Conservation (phyloP, 2,329 filamentous ascomycete genomes). For the Sclerotinia sclerotiorum region DNA sequence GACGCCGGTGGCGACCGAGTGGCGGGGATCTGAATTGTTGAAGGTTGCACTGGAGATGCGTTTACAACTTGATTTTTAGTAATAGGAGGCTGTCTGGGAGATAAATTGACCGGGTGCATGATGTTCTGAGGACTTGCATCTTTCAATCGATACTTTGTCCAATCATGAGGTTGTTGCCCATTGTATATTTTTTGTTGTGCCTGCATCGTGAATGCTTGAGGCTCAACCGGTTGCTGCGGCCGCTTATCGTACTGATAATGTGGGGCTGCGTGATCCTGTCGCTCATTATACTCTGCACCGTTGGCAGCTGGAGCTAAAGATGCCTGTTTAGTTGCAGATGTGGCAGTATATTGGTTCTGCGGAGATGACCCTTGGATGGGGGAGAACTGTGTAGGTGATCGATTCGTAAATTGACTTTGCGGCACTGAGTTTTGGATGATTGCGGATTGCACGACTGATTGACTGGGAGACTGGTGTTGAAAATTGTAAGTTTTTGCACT, state of each 20-base stretch:
- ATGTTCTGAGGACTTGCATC: not conserved
- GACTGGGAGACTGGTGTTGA: not conserved
- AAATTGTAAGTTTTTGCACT: not conserved
- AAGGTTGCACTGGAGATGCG: not conserved
- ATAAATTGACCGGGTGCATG: not conserved
- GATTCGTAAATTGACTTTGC: not conserved
- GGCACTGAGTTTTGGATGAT: not conserved
- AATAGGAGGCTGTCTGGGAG: not conserved
- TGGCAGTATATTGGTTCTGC: not conserved
- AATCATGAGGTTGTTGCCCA: constrained; percentile 2
- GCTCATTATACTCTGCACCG: not conserved
- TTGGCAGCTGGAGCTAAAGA: not conserved
- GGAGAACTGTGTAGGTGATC: not conserved
- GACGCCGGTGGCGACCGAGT: not conserved
- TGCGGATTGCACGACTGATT: not conserved
- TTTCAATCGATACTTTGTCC: not conserved
- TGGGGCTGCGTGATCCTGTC: not conserved
- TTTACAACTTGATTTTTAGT: not conserved
- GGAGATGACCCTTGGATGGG: not conserved
- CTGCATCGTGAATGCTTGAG: not conserved
- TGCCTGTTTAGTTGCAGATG: not conserved
- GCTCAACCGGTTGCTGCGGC: not conserved
- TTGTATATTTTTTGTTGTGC: not conserved
- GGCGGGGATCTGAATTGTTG: not conserved
- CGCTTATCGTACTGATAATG: not conserved